These are phyloP conservation scores for Debaryomycetaceae sp. DNA, from an alignment of 1,139 yeast genomes.

Conservation along the genomic window DNA sequence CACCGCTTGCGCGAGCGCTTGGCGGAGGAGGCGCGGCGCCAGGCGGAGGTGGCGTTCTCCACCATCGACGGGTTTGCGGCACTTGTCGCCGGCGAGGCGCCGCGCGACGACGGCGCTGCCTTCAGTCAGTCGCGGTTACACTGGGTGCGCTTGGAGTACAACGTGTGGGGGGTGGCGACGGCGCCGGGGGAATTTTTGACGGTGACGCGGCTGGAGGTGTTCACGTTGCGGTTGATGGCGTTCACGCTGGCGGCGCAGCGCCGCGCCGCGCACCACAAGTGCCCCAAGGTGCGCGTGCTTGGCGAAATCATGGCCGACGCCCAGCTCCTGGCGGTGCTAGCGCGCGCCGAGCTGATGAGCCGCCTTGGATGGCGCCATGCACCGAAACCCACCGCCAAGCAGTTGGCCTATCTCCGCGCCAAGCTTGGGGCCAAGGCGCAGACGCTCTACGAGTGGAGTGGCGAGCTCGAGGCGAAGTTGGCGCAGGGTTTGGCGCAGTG, in stretches of 20 bases:
- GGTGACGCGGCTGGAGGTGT: conserved; percentile 13
- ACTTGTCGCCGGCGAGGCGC: conserved; percentile 14
- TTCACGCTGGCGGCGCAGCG: conserved; percentile 14
- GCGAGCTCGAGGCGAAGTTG: conserved; percentile 15
- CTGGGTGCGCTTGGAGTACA: conserved; percentile 30
- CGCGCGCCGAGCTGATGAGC: conserved; percentile 15
- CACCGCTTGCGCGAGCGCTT: conserved; percentile 13
- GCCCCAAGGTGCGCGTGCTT: conserved; percentile 11
- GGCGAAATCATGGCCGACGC: conserved; percentile 11
- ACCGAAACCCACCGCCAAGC: conserved; percentile 15
- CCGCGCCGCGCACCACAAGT: conserved; percentile 15
- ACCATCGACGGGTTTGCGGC: conserved; percentile 33
- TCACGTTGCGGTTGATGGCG: conserved; percentile 15
- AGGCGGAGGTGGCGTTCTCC: conserved; percentile 17
- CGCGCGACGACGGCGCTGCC: conserved; percentile 12
- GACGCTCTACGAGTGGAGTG: conserved; percentile 15
- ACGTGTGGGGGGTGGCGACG: conserved; percentile 28
- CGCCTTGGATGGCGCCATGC: conserved; percentile 3
- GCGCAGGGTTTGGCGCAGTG: conserved; percentile 17
- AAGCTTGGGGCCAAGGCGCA: conserved; percentile 16
- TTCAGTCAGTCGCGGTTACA: conserved; percentile 13
- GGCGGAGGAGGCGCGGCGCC: conserved; percentile 15
- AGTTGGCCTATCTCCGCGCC: conserved; percentile 12
- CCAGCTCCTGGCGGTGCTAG: conserved; percentile 16
- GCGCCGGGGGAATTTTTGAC: conserved; percentile 15